Base-by-base conservation (phyloP, 495 filamentous ascomycete genomes). In the Aspergillus cristatus region DNA sequence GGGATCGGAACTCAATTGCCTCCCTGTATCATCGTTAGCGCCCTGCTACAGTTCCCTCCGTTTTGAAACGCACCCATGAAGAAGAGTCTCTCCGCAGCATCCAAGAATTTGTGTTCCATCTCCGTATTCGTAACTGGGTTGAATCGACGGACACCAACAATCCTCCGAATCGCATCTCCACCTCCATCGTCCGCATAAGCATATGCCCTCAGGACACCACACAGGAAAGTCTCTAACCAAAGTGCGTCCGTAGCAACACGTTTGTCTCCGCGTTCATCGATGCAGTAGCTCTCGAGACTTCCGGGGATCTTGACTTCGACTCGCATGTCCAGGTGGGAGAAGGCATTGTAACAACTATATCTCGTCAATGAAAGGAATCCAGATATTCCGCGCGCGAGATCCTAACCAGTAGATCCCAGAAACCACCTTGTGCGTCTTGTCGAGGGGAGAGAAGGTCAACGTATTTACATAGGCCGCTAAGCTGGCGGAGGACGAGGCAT, bases 381-480 rank as follows among this genome's bases (percentile, higher is more conserved):
- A 39, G 54, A 46, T 34, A 33, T 44, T 15, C 32, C 8, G 14
- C 10, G 11, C 3, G 28, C 13, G n/a, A 5, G 18, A 20, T 22
- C 26, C 65, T 55, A 64, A 91, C 86, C 91, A 97, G 60, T 96
- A 97, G 16, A 93, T 73, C 11, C 91, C 91, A 35, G 89, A 91
- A 11, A 87, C 78, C 28, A 96, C 88, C 60, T 94, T 97, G 58
- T 84, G 74, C 32, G 82, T 82, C 48, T 91, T 86, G 49, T 86
- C 86, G 43, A 84, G 77, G 17, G 85, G 79, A 38, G 81, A 81
- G 64, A 95, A 93, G 7, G 86, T 94, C 16, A 98, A 73, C 22
- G 91, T 96, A 63, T 97, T 98, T 61, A 98, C 90, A 58, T 98
- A 98, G 49, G 91, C 91, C 30, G 91, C 91, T 37, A 98, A 67